Evolutionary conservation across 202 grass and related monocot species (phyloP).

Genomic region (Sporobolus alterniflorus): DNA sequence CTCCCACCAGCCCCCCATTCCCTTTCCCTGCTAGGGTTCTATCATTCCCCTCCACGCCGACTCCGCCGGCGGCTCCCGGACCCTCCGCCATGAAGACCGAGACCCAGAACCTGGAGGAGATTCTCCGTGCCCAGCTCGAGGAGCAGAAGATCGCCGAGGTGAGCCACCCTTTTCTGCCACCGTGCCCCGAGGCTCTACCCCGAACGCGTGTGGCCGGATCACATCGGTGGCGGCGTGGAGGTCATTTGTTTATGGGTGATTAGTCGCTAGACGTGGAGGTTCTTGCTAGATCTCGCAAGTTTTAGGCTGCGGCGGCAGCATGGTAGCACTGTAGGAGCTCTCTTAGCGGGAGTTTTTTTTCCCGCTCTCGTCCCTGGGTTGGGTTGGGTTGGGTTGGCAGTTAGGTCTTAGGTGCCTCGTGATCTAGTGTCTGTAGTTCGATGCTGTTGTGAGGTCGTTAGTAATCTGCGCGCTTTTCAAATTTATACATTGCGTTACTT

Average conservation of each 20-base stretch:
- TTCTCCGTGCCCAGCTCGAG: conserved; percentile 62
- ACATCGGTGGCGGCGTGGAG: not conserved
- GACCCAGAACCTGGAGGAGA: conserved; percentile 52
- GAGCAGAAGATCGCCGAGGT: conserved; percentile 62
- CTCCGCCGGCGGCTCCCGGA: not conserved
- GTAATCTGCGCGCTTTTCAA: not conserved
- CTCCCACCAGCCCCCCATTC: too few relatives aligned
- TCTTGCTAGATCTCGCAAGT: not conserved
- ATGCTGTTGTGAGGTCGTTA: too few relatives aligned
- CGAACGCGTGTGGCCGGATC: not conserved
- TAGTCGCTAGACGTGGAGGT: not conserved
- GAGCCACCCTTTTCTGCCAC: not conserved
- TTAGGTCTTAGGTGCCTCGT: not conserved
- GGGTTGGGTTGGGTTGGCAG: not conserved
- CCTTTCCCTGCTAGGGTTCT: too few relatives aligned
- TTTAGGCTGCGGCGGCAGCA: not conserved
- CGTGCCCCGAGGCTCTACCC: not conserved
- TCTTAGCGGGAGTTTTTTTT: not conserved
- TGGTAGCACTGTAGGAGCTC: not conserved
- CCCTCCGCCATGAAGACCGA: conserved; percentile 51
- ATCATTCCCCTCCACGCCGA: not conserved
- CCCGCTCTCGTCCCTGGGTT: not conserved
- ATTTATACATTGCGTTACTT: not conserved
- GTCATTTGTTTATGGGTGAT: not conserved
- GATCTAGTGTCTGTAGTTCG: not conserved